Evolutionary conservation across 495 filamentous ascomycete species (phyloP), one percentile per base, ranked within the genome.

Genomic region (Trichoderma asperelloides): DNA sequence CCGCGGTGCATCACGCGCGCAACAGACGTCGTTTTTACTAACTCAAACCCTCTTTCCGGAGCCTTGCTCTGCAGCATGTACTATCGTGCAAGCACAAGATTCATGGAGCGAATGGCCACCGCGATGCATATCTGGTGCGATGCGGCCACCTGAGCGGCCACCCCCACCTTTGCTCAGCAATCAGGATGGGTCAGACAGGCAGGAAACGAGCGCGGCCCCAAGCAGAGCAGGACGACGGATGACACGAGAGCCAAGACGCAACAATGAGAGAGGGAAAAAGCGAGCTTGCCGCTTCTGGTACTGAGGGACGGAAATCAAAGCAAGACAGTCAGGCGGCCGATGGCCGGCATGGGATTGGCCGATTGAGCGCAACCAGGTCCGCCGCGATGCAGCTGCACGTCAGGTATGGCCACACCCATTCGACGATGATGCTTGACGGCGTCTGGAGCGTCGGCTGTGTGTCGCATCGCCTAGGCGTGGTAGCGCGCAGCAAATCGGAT

Each of bases 361-460:
- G 55, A 60, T 60, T 60, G 15, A 60, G 55, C 55, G 23, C 55
- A 60, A 60, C 23, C 27, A 30, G 55, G 23, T 60, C 55, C 55
- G 55, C 55, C 55, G 27, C 55, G 55, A 60, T 60, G 55, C 55
- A 60, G 55, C 55, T 60, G 55, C 55, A 60, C 55, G 55, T 60
- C 55, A 60, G 55, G 55, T 60, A 28, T 60, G 55, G 55, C 9
- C 55, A 60, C 55, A 60, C 55, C 55, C 55, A 60, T 60, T 60
- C 55, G 55, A 60, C 55, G n/a, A 60, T 5, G 9, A 18, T 60
- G 23, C 55, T 60, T 60, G 55, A 60, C 55, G 55, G 55, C 55
- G 55, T 30, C 55, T 60, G 55, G 55, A 60, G 55, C 55, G 55
- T 60, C 55, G 55, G 55, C 55, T 60, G 55, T 30, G 55, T 60